Percentiles rank a stretch among this genome's conserved stretches.
phyloP scores from a whole-genome alignment of 192 early-diverging fungal species.

The Dimargaris cristalligena region DNA sequence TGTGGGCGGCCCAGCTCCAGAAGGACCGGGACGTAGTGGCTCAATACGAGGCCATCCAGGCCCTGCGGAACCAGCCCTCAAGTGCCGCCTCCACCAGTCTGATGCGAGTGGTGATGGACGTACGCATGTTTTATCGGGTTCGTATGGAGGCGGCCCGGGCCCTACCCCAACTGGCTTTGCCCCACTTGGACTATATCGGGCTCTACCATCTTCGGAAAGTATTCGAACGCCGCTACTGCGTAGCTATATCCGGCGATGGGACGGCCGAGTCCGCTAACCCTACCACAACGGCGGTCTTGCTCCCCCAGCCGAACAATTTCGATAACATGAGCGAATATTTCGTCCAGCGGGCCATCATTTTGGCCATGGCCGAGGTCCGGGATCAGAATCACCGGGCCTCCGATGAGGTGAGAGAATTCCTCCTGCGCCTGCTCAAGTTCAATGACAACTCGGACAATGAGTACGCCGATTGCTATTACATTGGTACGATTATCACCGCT shows the following conservation, averaged over 20 bases:
- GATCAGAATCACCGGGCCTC: slow-evolving; percentile 45
- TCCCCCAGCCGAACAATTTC: slow-evolving; percentile 84
- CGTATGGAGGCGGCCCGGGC: slow-evolving; percentile 63
- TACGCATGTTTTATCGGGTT: slow-evolving; percentile 69
- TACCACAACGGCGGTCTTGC: slow-evolving; percentile 24
- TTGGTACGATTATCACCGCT: slow-evolving; percentile 53
- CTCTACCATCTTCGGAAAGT: slow-evolving; percentile 54
- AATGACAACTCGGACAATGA: slow-evolving; percentile 89
- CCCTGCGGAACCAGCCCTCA: slow-evolving; percentile 41
- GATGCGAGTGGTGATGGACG: slow-evolving; percentile 57
- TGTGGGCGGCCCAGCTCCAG: slow-evolving; percentile 86
- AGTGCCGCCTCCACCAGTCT: slow-evolving; percentile 55
- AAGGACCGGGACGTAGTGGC: slow-evolving; percentile 83
- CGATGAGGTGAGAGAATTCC: slow-evolving; percentile 35
- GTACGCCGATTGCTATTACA: slow-evolving; percentile 67
- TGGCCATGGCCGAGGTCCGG: slow-evolving; percentile 56
- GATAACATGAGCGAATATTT: slow-evolving; percentile 75
- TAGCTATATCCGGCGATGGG: slow-evolving; percentile 21
- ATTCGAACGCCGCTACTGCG: slow-evolving; percentile 57
- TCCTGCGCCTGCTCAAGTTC: slow-evolving; percentile 65
- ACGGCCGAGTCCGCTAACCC: slow-evolving; percentile 14
- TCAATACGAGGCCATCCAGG: slow-evolving; percentile 71
- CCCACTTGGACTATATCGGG: slow-evolving; percentile 43
- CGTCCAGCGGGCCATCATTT: slow-evolving; percentile 61
- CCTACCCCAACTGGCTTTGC: slow-evolving; percentile 39